These are phyloP conservation scores for Nasturtium officinale DNA, from an alignment of 345 rosid species.

Conservation along the genomic window DNA sequence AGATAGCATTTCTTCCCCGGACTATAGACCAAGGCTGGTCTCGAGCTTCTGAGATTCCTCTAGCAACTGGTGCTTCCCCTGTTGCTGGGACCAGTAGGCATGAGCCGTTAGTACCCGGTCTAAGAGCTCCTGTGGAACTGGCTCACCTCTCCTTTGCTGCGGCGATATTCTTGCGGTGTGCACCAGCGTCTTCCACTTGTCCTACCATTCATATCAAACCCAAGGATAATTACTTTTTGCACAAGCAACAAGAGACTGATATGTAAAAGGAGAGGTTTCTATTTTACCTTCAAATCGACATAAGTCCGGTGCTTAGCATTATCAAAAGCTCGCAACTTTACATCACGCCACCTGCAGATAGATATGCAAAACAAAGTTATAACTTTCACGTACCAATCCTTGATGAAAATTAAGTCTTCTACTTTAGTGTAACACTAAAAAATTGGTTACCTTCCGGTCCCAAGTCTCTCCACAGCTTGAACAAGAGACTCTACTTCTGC, in stretches of 20 bases:
- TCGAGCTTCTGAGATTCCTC: slow-evolving; percentile 49
- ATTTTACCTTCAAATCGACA: slow-evolving; percentile 83
- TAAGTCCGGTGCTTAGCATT: slow-evolving; percentile 93
- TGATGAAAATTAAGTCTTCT: neutral
- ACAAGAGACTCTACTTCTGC: slow-evolving; percentile 96
- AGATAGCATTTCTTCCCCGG: slow-evolving; percentile 4
- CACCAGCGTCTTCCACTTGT: slow-evolving; percentile 96
- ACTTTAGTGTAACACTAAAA: neutral
- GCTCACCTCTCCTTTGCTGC: slow-evolving; percentile 98
- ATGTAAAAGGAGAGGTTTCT: neutral
- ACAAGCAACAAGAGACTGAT: slow-evolving; percentile 43
- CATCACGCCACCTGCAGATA: slow-evolving; percentile 90
- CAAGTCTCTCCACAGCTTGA: slow-evolving; percentile 97
- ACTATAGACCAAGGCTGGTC: slow-evolving; percentile 59
- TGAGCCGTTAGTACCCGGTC: slow-evolving; percentile 89
- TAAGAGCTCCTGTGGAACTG: slow-evolving; percentile 92
- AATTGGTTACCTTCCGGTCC: slow-evolving; percentile 81
- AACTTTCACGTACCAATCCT: neutral
- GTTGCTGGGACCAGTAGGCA: slow-evolving; percentile 94
- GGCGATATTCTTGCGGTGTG: slow-evolving; percentile 98
- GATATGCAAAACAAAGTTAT: neutral
- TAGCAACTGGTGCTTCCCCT: slow-evolving; percentile 71
- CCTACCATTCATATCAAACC: slow-evolving; percentile 52
- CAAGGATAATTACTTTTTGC: slow-evolving; percentile 39
- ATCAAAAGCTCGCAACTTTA: slow-evolving; percentile 88